A percentile compares a stretch with the other conserved stretches of the same genome.
These are phyloP conservation scores for Priceomyces haplophilus DNA, from an alignment of 805 yeast species.

Conservation along the genomic window DNA sequence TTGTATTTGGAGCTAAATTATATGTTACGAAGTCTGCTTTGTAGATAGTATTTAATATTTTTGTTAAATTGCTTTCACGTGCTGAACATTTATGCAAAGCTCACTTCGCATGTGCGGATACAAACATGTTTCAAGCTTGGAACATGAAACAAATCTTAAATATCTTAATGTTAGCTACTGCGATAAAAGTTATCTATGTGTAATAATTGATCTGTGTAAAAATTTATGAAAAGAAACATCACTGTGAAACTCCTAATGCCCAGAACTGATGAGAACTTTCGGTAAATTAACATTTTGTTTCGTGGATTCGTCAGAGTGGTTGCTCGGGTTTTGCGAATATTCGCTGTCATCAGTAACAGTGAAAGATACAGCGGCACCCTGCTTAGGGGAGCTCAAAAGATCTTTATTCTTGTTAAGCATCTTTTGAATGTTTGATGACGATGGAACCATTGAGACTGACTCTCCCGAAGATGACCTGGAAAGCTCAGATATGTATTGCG, in stretches of 20 bases:
- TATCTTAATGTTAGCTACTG: too few relatives aligned
- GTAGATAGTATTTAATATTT: not conserved
- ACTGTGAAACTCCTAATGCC: slow-evolving; percentile 7
- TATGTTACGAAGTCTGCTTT: not conserved
- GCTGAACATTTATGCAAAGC: too few relatives aligned
- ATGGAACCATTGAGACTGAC: slow-evolving; percentile 8
- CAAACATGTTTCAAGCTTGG: too few relatives aligned
- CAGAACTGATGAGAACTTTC: slow-evolving; percentile 11
- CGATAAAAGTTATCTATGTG: not conserved
- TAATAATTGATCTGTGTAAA: too few relatives aligned
- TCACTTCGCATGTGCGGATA: too few relatives aligned
- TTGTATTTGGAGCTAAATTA: not conserved
- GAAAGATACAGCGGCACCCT: slow-evolving; percentile 1
- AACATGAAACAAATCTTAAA: too few relatives aligned
- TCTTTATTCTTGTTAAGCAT: slow-evolving; percentile 7
- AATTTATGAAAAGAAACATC: too few relatives aligned
- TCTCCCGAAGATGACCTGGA: slow-evolving; percentile 11
- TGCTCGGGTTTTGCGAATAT: not conserved
- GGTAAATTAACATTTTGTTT: slow-evolving; percentile 6
- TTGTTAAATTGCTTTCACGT: slow-evolving; percentile 3
- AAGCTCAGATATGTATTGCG: slow-evolving; percentile 4
- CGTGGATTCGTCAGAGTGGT: not conserved
- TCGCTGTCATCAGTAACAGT: slow-evolving; percentile 1
- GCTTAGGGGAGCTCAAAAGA: not conserved
- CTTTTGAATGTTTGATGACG: slow-evolving; percentile 10